Base-by-base conservation (phyloP, 257 asterid species). In the Gentiana straminea region DNA sequence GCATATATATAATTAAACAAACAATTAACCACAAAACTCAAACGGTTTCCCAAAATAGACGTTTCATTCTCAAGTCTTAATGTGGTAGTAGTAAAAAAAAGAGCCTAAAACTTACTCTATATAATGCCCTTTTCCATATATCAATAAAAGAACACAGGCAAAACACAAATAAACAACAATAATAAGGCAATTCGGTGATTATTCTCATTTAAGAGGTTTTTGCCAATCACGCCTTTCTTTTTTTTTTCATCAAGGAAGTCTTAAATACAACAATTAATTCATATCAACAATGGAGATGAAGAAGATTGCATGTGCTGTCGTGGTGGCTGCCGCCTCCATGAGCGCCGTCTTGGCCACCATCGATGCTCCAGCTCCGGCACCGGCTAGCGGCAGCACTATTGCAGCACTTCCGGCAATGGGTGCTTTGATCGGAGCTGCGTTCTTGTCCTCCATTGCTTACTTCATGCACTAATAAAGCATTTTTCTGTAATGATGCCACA, bases 291-390 rank as follows among this genome's bases (percentile, higher is more conserved):
- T 69, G 79, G 75, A 75, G 70, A 75, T 75, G 77, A 75, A 71
- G 75, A 75, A 75, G 75, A 71, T 71, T 58, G 59, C 68, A 59
- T 65, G 67, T 62, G 70, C 58, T 3, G 55, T 51, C 63, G 63
- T 75, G 7, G 54, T 64, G 5, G 73, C 51, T 5, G 70, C 81
- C 34, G 75, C 73, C 68, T 71, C 77, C 71, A 47, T 71, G 60
- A 71, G 66, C 52, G 72, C 70, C 39, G 75, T 48, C 43, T 24
- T 75, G 66, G 78, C 81, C 12, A n/a, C 33, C 12, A 68, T 39
- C 8, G 7, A 39, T 39, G 4, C 63, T 8, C 61, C 75, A 2
- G 65, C 71, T 3, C 72, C 78, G 0, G 61, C 60, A 13, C 63
- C 65, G 32, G 2, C 46, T 35, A 55, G 55, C 55, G 53, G 45